phyloP scores from a whole-genome alignment of 805 yeast genomes.

The Alloascoidea africana region DNA sequence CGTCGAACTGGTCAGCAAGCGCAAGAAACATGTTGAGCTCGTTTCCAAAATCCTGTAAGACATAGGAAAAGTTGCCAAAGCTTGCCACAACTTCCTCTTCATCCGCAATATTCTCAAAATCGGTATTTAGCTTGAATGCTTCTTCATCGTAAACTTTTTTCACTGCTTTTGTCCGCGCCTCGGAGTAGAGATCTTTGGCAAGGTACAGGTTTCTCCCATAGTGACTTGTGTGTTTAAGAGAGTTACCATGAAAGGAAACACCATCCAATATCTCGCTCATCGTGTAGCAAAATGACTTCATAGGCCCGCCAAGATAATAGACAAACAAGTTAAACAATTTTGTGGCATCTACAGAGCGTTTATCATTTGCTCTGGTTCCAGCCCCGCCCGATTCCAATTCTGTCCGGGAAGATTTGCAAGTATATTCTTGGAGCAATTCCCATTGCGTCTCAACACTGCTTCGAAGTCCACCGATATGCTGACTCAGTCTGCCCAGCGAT shows the following conservation, averaged over 20 bases:
- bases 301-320: conserved; percentile 55
- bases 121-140: conserved; percentile 26
- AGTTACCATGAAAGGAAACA: conserved; percentile 30
- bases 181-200: conserved; percentile 41
- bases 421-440: conserved; percentile 26
- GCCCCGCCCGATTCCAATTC: neutral
- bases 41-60: conserved; percentile 44
- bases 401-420: neutral
- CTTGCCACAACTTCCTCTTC: conserved; percentile 76
- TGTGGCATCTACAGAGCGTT: conserved; percentile 16
- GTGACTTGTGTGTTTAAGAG: too few relatives aligned
- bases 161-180: conserved; percentile 42
- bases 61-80: conserved; percentile 64
- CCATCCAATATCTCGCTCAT: conserved; percentile 44
- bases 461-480: conserved; percentile 51
- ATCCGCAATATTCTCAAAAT: conserved; percentile 30
- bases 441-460: conserved; percentile 57
- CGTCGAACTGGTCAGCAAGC: conserved; percentile 24
- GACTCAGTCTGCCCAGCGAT: conserved; percentile 33
- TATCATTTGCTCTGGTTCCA: neutral
- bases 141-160: conserved; percentile 40
- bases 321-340: conserved; percentile 55
- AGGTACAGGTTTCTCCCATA: conserved; percentile 25
- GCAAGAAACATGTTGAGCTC: conserved; percentile 37
- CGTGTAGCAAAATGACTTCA: conserved; percentile 50